Base-by-base conservation (phyloP, 768 basidiomycete species). In the Tylopilus cervinicoccineus region DNA sequence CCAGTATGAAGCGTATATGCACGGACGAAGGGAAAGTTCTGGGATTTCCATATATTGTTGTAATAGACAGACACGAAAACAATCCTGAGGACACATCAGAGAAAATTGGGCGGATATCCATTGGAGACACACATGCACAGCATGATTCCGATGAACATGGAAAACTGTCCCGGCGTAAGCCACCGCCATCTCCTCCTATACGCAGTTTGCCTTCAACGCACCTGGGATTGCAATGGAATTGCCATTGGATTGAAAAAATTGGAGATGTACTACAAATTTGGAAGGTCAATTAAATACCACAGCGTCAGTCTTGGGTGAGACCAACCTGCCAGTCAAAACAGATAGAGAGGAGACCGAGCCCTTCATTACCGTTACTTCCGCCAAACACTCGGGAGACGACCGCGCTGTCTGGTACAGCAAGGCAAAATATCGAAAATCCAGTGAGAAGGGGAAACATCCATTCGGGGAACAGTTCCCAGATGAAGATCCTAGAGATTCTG, bases 301-400 rank as follows among this genome's bases (percentile, higher is more conserved):
- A 1, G 2, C 2, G 4, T 5, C 14, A 9, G 14, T 29, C 36
- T 16, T 4, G 46, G 74, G 59, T 28, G 33, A 71, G 29, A 42
- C 72, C 1, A 47, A 66, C 65, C 66, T 80, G 78, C 81, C 83
- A 84, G 56, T 85, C 83, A 13, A 84, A 65, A 52, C 72, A 81
- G 33, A 83, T 59, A 2, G 81, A 73, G 37, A 84, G 75, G 43
- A 78, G 63, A 11, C 81, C 83, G 34, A 84, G 72, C 7, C 82
- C 81, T 61, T 83, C 81, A 46, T 84, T 82, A 46, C 74, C 81
- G 27, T 78, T 75, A 32, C 74, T 78, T 33, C 82, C 82, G 43
- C 82, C 82, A 55, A 84, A 83, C 26, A 83, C 66, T 23, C 76
- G 71, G 0, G 79, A 76, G 49, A 83, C 70, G 62, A 72, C 70